These are phyloP conservation scores for Gloeopeniophorella convolvens DNA, from an alignment of 768 basidiomycete species.

Conservation along the genomic window DNA sequence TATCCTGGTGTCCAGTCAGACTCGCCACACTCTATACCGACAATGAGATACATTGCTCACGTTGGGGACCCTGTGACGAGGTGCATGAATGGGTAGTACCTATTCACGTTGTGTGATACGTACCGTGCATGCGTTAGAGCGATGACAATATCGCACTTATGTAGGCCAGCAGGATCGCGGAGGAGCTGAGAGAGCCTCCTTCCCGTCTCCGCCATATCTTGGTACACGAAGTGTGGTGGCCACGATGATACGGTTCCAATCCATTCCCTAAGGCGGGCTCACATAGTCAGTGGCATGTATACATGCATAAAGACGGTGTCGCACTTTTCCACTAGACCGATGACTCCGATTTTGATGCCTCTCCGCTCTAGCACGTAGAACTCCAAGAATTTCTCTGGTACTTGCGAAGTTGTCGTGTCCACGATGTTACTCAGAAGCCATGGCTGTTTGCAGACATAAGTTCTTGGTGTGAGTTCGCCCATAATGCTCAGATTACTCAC, in stretches of 20 bases:
- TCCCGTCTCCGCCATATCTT: conserved; percentile 67
- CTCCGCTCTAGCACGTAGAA: conserved; percentile 63
- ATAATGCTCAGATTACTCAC: conserved; percentile 35
- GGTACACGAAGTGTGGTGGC: conserved; percentile 74
- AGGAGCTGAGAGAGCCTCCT: conserved; percentile 65
- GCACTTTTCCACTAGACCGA: conserved; percentile 85
- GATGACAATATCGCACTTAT: conserved; percentile 75
- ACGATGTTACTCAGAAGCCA: conserved; percentile 89
- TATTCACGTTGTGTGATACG: conserved; percentile 10
- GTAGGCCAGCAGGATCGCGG: conserved; percentile 60
- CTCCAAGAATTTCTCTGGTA: conserved; percentile 56
- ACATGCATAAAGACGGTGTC: conserved; percentile 10
- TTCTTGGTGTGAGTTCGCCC: background rate
- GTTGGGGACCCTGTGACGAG: conserved; percentile 27
- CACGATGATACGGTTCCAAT: conserved; percentile 82
- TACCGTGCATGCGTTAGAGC: conserved; percentile 82
- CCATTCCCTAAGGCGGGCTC: conserved; percentile 59
- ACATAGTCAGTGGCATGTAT: background rate
- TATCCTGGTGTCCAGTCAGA: conserved; percentile 62
- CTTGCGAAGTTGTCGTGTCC: conserved; percentile 53
- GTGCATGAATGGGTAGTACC: background rate
- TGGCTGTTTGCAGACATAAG: conserved; percentile 40
- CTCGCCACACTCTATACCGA: too few species aligned
- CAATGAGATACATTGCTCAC: too few species aligned
- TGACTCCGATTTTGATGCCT: conserved; percentile 68